Percentiles rank a stretch among this genome's conserved stretches.
These are phyloP conservation scores for Mimosa pudica DNA, from an alignment of 306 rosid species.

Conservation along the genomic window DNA sequence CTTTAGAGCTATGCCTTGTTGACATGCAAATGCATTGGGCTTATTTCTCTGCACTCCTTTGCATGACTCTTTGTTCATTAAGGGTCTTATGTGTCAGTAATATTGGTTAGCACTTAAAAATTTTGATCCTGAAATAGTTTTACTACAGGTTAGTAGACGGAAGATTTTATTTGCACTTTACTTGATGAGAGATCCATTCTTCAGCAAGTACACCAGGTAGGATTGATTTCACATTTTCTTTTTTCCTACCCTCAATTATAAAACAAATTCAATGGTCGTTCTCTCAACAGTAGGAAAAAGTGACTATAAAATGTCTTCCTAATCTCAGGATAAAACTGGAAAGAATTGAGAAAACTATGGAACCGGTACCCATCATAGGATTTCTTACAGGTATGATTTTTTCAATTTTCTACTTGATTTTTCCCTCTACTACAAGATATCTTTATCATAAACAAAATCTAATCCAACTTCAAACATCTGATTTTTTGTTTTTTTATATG, in stretches of 20 bases:
- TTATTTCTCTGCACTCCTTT: background rate
- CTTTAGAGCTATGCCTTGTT: slow-evolving; percentile 22
- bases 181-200: slow-evolving; percentile 97
- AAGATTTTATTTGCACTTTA: slow-evolving; percentile 81
- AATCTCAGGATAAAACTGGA: slow-evolving; percentile 71
- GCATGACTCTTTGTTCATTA: slow-evolving; percentile 7
- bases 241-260: background rate
- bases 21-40: background rate
- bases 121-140: slow-evolving; percentile 34
- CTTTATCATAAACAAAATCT: slow-evolving; percentile 21
- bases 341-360: slow-evolving; percentile 63
- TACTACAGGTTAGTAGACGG: slow-evolving; percentile 70
- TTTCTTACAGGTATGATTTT: slow-evolving; percentile 67
- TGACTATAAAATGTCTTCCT: background rate
- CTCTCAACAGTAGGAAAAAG: slow-evolving; percentile 5
- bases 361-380: slow-evolving; percentile 77
- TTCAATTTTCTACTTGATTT: slow-evolving; percentile 21
- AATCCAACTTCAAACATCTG: background rate
- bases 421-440: background rate
- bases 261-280: background rate
- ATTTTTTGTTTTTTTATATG: background rate
- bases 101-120: slow-evolving; percentile 1
- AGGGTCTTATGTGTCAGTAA: slow-evolving; percentile 12
- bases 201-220: slow-evolving; percentile 82
- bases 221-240: slow-evolving; percentile 2